Evolutionary conservation across 352 stramenopile species (phyloP).

Genomic region (Phytophthora europaea): DNA sequence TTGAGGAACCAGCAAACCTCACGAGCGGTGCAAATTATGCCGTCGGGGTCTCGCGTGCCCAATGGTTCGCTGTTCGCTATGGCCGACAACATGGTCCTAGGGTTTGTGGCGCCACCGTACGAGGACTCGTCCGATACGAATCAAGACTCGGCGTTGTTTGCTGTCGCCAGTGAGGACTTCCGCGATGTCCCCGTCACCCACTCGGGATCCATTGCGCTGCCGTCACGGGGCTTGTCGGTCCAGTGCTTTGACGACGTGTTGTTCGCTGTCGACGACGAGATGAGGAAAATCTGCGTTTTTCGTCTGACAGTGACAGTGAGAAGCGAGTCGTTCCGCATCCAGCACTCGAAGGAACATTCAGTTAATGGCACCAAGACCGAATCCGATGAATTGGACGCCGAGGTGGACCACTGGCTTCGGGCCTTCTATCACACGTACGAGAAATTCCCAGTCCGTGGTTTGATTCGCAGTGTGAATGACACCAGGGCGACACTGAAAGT

Average conservation of each 20-base stretch:
- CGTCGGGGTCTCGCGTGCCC: not conserved
- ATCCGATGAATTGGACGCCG: constrained; percentile 5
- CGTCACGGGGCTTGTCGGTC: constrained; percentile 18
- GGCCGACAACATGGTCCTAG: constrained; percentile 47
- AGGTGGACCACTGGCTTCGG: constrained; percentile 37
- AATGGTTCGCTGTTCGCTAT: constrained; percentile 34
- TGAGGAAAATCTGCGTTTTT: constrained; percentile 23
- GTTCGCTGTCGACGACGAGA: constrained; percentile 35
- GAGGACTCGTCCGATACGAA: not conserved
- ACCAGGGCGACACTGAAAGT: constrained; percentile 29
- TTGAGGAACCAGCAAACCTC: constrained; percentile 60
- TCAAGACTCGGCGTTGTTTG: constrained; percentile 16
- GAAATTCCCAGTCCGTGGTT: constrained; percentile 42
- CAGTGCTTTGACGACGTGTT: constrained; percentile 44
- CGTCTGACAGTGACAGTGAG: constrained; percentile 48
- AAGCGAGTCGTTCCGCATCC: constrained; percentile 68
- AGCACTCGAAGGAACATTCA: constrained; percentile 41
- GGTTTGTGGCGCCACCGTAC: constrained; percentile 13
- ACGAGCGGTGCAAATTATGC: constrained; percentile 31
- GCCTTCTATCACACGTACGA: constrained; percentile 46
- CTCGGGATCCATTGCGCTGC: not conserved
- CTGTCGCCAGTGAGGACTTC: constrained; percentile 50
- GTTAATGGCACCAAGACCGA: constrained; percentile 28
- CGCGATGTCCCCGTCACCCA: constrained; percentile 42
- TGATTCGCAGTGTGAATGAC: constrained; percentile 46